Evolutionary conservation across 768 basidiomycete genomes (phyloP).

Genomic region (Trichaptum fuscoviolaceum): DNA sequence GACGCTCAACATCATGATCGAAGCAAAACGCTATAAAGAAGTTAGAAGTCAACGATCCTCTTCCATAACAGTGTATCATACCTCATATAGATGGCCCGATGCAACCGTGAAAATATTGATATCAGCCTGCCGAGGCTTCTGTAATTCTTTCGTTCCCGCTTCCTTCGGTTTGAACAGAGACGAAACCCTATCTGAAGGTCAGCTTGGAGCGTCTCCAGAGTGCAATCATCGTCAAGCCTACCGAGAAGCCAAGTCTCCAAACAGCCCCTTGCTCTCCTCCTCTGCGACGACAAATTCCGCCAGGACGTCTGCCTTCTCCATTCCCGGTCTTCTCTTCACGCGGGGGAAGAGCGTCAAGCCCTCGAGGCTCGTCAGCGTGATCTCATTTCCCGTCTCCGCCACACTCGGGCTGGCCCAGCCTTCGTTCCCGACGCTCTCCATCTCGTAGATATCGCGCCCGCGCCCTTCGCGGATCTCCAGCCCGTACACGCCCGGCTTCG

Average conservation of each 20-base stretch:
- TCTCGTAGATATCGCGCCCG: slow-evolving; percentile 70
- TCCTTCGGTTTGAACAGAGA: slow-evolving; percentile 36
- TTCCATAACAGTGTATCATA: slow-evolving; percentile 26
- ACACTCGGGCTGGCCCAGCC: slow-evolving; percentile 82
- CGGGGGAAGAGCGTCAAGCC: slow-evolving; percentile 87
- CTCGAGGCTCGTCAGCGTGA: slow-evolving; percentile 86
- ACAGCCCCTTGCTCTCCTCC: slow-evolving; percentile 31
- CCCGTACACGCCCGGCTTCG: slow-evolving; percentile 81
- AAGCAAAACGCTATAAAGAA: slow-evolving; percentile 75
- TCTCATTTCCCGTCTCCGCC: slow-evolving; percentile 60
- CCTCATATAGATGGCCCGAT: slow-evolving; percentile 94
- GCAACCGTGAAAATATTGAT: slow-evolving; percentile 99
- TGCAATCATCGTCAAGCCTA: slow-evolving; percentile 25
- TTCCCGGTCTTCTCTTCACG: slow-evolving; percentile 61
- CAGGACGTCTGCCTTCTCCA: slow-evolving; percentile 80
- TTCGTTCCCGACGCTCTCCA: slow-evolving; percentile 84
- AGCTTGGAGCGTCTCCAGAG: slow-evolving; percentile 15
- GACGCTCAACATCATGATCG: slow-evolving; percentile 98
- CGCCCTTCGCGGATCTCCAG: slow-evolving; percentile 80
- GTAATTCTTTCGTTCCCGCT: slow-evolving; percentile 19
- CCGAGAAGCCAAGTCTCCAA: slow-evolving; percentile 50
- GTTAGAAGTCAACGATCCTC: slow-evolving; percentile 8
- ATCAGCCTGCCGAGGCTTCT: slow-evolving; percentile 58
- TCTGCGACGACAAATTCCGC: slow-evolving; percentile 33
- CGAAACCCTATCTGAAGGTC: slow-evolving; percentile 34